Base-by-base conservation (phyloP, 2,329 filamentous ascomycete genomes). In the Botrytis galanthina region DNA sequence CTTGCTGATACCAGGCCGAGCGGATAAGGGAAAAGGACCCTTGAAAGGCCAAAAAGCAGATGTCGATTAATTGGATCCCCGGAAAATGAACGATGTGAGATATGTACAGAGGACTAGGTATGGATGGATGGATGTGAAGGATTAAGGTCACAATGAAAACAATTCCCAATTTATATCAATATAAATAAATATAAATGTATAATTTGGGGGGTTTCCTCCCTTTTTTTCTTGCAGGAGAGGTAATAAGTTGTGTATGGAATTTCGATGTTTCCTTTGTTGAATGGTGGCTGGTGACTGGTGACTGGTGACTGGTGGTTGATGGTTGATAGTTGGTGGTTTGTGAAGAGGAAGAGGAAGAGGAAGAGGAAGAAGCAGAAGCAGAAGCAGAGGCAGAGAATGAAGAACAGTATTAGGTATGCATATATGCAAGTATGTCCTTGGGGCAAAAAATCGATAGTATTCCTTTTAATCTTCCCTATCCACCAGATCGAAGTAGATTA, bases 21-120 rank as follows among this genome's bases (percentile, higher is more conserved):
- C 68, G 68, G 68, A 70, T 70, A 70, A 48, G 68, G 44, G 35
- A 68, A 69, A 42, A 32, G 44, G 57, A 64, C 70, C 70, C 70
- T 71, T 44, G 70, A 42, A 62, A n/a, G 60, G 16, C n/a, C 8
- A 20, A 42, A 42, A 46, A 35, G 9, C 29, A 44, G 60, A 71
- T 71, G 42, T n/a, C 46, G 70, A 71, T 51, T 64, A 57, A 71
- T 64, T 71, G 59, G 70, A 54, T 51, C 70, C 59, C 60, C 60
- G 60, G 70, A 63, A 57, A 64, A 71, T 63, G 60, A 46, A 35
- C 63, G 39, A 35, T 26, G 42, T 35, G 9, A 39, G 37, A 64
- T 46, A 16, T 18, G 20, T 29, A n/a, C n/a, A n/a, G n/a, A n/a
- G n/a, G n/a, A n/a, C n/a, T n/a, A 63, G 20, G 44, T 63, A 29